phyloP scores from a whole-genome alignment of 495 filamentous ascomycete species.

The Penicillium tannophilum region DNA sequence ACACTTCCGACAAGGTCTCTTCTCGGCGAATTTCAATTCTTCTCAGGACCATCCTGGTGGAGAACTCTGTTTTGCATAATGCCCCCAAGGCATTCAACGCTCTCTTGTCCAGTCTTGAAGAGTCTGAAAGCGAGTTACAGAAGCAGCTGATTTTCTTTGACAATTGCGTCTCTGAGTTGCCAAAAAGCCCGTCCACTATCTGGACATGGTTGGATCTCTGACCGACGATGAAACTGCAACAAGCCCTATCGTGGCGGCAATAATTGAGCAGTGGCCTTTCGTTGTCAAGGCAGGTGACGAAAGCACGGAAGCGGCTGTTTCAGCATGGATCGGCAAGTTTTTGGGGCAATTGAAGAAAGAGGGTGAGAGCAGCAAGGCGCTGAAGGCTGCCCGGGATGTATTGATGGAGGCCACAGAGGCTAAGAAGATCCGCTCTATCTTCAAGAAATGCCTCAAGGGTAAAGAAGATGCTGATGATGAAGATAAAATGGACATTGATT shows the following conservation, averaged over 20 bases:
- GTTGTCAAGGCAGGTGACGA: constrained; percentile 52
- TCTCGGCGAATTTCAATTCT: constrained; percentile 37
- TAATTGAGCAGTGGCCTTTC: constrained; percentile 80
- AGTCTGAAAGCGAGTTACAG: constrained; percentile 37
- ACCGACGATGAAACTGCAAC: constrained; percentile 40
- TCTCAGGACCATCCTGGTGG: constrained; percentile 36
- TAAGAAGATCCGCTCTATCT: constrained; percentile 37
- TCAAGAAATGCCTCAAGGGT: constrained; percentile 47
- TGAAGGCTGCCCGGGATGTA: constrained; percentile 45
- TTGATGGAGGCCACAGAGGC: constrained; percentile 40
- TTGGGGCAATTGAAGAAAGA: constrained; percentile 45
- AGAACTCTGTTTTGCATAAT: constrained; percentile 39
- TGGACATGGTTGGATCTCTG: constrained; percentile 48
- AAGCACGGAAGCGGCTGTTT: constrained; percentile 41
- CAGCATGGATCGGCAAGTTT: constrained; percentile 57
- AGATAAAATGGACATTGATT: constrained; percentile 29
- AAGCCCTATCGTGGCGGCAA: constrained; percentile 61
- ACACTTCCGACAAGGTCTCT: constrained; percentile 37
- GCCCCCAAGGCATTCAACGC: constrained; percentile 37
- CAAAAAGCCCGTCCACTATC: constrained; percentile 74
- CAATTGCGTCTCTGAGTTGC: constrained; percentile 71
- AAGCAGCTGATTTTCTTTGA: constrained; percentile 66
- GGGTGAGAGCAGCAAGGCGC: constrained; percentile 43
- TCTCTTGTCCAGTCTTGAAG: constrained; percentile 47
- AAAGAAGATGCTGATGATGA: constrained; percentile 26